phyloP scores from a whole-genome alignment of 1,284 basidiomycete genomes.

The Fomitiporia mediterranea region DNA sequence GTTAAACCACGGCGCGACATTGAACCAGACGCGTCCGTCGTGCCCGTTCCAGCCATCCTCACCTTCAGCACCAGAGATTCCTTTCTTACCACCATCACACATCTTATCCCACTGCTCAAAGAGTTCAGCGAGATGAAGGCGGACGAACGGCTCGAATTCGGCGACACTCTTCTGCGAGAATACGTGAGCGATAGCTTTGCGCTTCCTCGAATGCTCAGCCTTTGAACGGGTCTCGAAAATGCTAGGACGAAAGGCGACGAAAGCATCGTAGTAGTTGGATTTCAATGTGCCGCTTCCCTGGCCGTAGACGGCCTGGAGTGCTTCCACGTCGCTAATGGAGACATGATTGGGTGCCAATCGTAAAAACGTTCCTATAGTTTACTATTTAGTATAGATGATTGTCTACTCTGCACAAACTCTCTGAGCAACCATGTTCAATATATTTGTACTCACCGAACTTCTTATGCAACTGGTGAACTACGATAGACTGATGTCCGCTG shows the following conservation, averaged over 20 bases:
- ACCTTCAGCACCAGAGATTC: slow-evolving; percentile 53
- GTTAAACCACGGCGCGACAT: slow-evolving; percentile 71
- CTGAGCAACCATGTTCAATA: too few species aligned
- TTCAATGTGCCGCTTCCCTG: slow-evolving; percentile 70
- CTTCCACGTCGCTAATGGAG: slow-evolving; percentile 78
- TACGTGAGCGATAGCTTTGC: slow-evolving; percentile 42
- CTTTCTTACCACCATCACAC: slow-evolving; percentile 52
- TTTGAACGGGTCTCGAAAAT: slow-evolving; percentile 46
- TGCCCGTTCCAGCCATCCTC: slow-evolving; percentile 61
- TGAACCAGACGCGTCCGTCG: slow-evolving; percentile 64
- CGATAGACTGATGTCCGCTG: slow-evolving; percentile 69
- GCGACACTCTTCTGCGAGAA: slow-evolving; percentile 69
- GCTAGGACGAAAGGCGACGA: slow-evolving; percentile 32
- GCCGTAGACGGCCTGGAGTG: slow-evolving; percentile 72
- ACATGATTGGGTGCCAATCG: slow-evolving; percentile 86
- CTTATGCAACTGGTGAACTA: slow-evolving; percentile 72
- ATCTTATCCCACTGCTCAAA: slow-evolving; percentile 75
- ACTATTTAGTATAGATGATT: neutral
- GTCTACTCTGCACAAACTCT: too few species aligned
- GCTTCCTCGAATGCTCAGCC: slow-evolving; percentile 46
- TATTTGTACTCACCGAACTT: slow-evolving; percentile 58
- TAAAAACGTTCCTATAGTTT: slow-evolving; percentile 81
- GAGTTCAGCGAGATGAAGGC: slow-evolving; percentile 56
- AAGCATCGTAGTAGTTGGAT: slow-evolving; percentile 43
- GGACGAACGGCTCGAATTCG: slow-evolving; percentile 77